Evolutionary conservation across 2,329 filamentous ascomycete species (phyloP).

Genomic region (Ophiocordyceps camponoti-floridani): DNA sequence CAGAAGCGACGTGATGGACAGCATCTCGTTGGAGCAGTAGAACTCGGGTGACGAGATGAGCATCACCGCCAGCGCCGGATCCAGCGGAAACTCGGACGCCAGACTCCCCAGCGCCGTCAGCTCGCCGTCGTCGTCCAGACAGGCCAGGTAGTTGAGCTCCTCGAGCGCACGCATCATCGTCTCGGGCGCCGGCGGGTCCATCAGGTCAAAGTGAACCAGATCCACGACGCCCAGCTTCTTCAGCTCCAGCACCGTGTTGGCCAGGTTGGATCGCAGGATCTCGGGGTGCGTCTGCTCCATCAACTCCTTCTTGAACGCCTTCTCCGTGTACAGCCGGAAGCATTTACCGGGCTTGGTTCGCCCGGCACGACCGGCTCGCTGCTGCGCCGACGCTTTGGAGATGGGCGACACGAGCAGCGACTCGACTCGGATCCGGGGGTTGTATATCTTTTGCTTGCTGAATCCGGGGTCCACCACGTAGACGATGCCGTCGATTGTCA

Average conservation of each 20-base stretch:
- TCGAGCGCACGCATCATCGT: conserved; percentile 96
- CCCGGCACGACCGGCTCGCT: conserved; percentile 95
- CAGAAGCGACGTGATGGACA: conserved; percentile 83
- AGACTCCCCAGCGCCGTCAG: conserved; percentile 71
- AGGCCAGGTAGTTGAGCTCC: conserved; percentile 93
- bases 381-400: conserved; percentile 91
- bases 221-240: conserved; percentile 96
- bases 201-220: conserved; percentile 93
- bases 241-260: conserved; percentile 86
- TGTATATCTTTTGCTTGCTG: conserved; percentile 99
- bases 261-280: conserved; percentile 82
- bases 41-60: conserved; percentile 94
- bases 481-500: conserved; percentile 97
- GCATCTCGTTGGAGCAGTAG: conserved; percentile 95
- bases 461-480: conserved; percentile 99
- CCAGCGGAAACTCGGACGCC: conserved; percentile 88
- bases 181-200: conserved; percentile 95
- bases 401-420: conserved; percentile 95
- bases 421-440: conserved; percentile 88
- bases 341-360: conserved; percentile 97
- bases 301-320: conserved; percentile 91
- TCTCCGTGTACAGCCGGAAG: conserved; percentile 90
- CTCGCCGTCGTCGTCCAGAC: conserved; percentile 89
- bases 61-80: conserved; percentile 91
- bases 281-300: conserved; percentile 96